Evolutionary conservation across 1,139 yeast genomes (phyloP), one percentile per base, ranked within the genome.

Genomic region (Kodamaea sp.): DNA sequence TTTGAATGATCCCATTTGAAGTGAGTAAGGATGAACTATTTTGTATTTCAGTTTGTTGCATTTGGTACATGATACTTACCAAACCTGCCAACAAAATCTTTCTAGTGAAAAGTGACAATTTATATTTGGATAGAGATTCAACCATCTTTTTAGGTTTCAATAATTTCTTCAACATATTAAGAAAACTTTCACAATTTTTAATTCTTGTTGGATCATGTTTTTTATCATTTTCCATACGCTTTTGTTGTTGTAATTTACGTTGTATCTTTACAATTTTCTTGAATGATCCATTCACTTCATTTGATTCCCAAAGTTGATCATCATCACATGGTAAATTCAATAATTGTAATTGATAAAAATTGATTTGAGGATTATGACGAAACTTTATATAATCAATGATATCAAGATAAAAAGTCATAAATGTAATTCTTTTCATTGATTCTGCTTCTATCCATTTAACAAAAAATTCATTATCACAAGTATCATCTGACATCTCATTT

Each of bases 331-430:
- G 96, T 54, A 87, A 65, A 33, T 55, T 65, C 39, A 81, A 73
- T 45, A 83, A 62, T 52, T 88, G 89, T 36, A 88, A 69, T 52
- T 87, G 89, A 53, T 81, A 84, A 26, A 87, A 82, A 40, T 80
- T 73, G 33, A 87, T 69, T 33, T 78, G 78, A 29, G 84, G 73
- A 31, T 80, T 74, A 58, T 87, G 95, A 5, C 95, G 84, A 61
- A 84, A 86, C 39, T 85, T 75, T 27, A 84, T 76, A n/a, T 88
- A 85, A 60, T 87, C 94, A 22, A 82, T 73, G 2, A 84, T 80
- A 57, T 87, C 96, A 53, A 84, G 67, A 51, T 83, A 83, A 57
- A 87, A 87, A 4, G 92, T 87, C 75, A 84, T 79, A 42, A 83
- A 75, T 1, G 95, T 87, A 4, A 85, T 75, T 38, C 96, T 64